Evolutionary conservation across 805 yeast genomes (phyloP).

Genomic region (Starmera quercuum): DNA sequence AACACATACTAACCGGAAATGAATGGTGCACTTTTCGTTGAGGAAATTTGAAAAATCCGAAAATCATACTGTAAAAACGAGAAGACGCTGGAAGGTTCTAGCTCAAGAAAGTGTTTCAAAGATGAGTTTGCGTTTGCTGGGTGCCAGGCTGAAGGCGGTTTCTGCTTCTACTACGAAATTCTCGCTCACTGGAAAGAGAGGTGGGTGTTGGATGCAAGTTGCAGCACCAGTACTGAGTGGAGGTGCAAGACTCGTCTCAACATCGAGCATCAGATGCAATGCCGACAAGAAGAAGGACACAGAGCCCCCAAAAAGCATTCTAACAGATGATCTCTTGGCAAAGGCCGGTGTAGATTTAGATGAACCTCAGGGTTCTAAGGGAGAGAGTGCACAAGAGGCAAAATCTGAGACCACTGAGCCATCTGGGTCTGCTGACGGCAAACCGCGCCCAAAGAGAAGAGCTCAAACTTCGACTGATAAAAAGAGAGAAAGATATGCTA

Average conservation of each 20-base stretch:
- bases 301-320: conserved; percentile 39
- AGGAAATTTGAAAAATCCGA: too few relatives aligned
- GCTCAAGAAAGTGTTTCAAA: not conserved
- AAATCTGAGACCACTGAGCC: conserved; percentile 11
- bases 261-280: conserved; percentile 6
- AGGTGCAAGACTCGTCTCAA: conserved; percentile 14
- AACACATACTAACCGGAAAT: too few relatives aligned
- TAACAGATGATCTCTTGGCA: conserved; percentile 75
- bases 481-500: conserved; percentile 78
- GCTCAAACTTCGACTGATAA: conserved; percentile 69
- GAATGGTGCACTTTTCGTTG: too few relatives aligned
- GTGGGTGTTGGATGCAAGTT: too few relatives aligned
- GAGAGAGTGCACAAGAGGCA: conserved; percentile 10
- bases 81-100: too few relatives aligned
- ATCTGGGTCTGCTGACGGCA: conserved; percentile 4
- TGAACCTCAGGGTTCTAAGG: conserved; percentile 14
- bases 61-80: too few relatives aligned
- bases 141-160: too few relatives aligned
- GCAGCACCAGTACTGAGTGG: too few relatives aligned
- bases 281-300: conserved; percentile 14
- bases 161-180: not conserved
- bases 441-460: conserved; percentile 29
- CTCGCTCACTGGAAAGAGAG: not conserved
- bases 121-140: not conserved
- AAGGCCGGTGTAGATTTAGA: conserved; percentile 76